These are phyloP conservation scores for Hericium alpestre DNA, from an alignment of 768 basidiomycete genomes.

Conservation along the genomic window DNA sequence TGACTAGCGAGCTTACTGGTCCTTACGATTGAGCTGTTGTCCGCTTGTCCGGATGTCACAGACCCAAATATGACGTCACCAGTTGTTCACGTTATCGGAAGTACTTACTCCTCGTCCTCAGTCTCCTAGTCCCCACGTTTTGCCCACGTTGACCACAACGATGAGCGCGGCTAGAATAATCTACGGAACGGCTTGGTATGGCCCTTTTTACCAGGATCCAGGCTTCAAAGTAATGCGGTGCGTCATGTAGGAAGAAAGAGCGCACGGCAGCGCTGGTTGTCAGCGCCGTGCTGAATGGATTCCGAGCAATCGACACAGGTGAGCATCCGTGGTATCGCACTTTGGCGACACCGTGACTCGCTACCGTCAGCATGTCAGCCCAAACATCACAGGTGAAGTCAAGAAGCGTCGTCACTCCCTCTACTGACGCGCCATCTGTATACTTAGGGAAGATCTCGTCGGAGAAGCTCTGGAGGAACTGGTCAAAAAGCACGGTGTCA, in stretches of 20 bases:
- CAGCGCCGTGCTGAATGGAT: conserved; percentile 64
- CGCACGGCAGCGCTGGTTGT: conserved; percentile 57
- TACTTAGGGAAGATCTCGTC: conserved; percentile 48
- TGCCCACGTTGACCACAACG: too few species aligned
- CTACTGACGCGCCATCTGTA: background rate
- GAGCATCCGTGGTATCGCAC: conserved; percentile 10
- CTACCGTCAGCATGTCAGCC: conserved; percentile 52
- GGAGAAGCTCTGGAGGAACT: conserved; percentile 59
- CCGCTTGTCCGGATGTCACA: too few species aligned
- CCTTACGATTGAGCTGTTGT: too few species aligned
- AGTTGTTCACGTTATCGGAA: too few species aligned
- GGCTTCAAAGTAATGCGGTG: background rate
- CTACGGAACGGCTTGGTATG: conserved; percentile 54
- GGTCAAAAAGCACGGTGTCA: conserved; percentile 44
- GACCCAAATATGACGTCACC: too few species aligned
- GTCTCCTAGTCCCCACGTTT: too few species aligned
- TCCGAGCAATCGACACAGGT: conserved; percentile 80
- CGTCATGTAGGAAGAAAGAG: conserved; percentile 58
- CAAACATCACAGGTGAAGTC: conserved; percentile 56
- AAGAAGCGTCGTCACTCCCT: background rate
- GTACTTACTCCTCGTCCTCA: too few species aligned
- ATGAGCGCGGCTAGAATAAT: conserved; percentile 30
- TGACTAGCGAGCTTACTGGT: too few species aligned
- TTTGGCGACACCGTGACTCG: background rate
- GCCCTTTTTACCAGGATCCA: background rate